These are phyloP conservation scores for Puccinia hordei DNA, from an alignment of 1,284 basidiomycete genomes.

Conservation along the genomic window DNA sequence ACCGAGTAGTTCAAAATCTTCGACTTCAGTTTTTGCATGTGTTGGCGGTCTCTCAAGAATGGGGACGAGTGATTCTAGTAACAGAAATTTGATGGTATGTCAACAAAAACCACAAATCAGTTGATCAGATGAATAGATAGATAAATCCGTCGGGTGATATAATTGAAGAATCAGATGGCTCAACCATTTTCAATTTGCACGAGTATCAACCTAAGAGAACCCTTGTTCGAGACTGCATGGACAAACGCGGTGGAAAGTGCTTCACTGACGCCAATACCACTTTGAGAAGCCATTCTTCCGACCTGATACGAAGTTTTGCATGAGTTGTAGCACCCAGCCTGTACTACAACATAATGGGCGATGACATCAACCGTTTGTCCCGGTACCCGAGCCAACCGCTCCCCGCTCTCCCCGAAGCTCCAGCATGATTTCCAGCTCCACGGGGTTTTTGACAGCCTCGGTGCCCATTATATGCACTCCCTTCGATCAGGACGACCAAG, in stretches of 20 bases:
- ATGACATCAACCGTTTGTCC: too few species aligned
- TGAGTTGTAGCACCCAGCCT: too few species aligned
- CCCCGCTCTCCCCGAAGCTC: too few species aligned
- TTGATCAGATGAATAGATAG: neutral
- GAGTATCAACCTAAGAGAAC: slow-evolving; percentile 17
- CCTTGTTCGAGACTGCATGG: slow-evolving; percentile 29
- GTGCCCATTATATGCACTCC: too few species aligned
- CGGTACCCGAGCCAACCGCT: too few species aligned
- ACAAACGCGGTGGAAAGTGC: slow-evolving; percentile 31
- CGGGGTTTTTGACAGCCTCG: too few species aligned
- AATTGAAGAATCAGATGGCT: neutral
- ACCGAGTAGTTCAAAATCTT: slow-evolving; percentile 43
- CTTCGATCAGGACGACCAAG: too few species aligned
- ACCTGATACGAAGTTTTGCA: neutral
- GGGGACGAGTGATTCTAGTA: slow-evolving; percentile 26
- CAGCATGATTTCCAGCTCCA: too few species aligned
- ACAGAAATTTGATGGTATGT: neutral
- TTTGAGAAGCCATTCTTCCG: slow-evolving; percentile 39
- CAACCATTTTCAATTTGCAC: slow-evolving; percentile 47
- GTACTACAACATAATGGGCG: too few species aligned
- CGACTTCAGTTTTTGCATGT: neutral
- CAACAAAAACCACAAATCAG: neutral
- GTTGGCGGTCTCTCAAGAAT: slow-evolving; percentile 8
- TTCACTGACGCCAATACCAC: slow-evolving; percentile 35
- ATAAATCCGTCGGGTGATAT: neutral